Conservation (phyloP, 495 filamentous ascomycete species). For the Oidiodendron maius region DNA sequence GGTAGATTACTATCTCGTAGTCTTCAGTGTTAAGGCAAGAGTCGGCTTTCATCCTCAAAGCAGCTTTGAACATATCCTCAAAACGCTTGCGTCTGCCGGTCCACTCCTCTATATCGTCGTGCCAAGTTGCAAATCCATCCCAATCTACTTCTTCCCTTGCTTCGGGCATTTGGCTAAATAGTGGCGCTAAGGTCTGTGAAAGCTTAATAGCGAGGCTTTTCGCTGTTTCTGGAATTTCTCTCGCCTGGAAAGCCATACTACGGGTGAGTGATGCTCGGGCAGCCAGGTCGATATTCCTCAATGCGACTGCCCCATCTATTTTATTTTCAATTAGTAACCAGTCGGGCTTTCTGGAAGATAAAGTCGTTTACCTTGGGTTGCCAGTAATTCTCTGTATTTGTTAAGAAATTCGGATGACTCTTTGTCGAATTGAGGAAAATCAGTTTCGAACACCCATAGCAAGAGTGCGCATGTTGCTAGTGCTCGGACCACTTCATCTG, state of each 20-base stretch:
- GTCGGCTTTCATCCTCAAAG: constrained; percentile 4
- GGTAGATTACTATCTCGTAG: constrained; percentile 1
- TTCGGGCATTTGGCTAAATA: constrained; percentile 4
- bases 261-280: not conserved
- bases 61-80: constrained; percentile 3
- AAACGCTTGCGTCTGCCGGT: constrained; percentile 1
- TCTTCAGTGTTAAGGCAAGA: constrained; percentile 8
- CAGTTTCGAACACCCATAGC: constrained; percentile 8
- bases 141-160: not conserved
- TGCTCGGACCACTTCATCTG: not conserved
- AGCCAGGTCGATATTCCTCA: constrained; percentile 8
- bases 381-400: not conserved
- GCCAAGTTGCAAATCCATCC: constrained; percentile 7
- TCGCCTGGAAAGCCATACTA: not conserved
- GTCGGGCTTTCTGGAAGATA: not conserved
- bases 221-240: not conserved
- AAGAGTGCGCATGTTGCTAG: not conserved
- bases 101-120: constrained; percentile 1
- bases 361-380: constrained; percentile 1
- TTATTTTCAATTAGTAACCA: not conserved
- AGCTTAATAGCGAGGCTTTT: not conserved
- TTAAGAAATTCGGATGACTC: not conserved
- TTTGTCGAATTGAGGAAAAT: constrained; percentile 3
- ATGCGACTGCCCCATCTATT: not conserved
- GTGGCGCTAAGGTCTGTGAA: not conserved